Conservation (phyloP, 2,329 filamentous ascomycete genomes). For the Pseudocercospora musae region DNA sequence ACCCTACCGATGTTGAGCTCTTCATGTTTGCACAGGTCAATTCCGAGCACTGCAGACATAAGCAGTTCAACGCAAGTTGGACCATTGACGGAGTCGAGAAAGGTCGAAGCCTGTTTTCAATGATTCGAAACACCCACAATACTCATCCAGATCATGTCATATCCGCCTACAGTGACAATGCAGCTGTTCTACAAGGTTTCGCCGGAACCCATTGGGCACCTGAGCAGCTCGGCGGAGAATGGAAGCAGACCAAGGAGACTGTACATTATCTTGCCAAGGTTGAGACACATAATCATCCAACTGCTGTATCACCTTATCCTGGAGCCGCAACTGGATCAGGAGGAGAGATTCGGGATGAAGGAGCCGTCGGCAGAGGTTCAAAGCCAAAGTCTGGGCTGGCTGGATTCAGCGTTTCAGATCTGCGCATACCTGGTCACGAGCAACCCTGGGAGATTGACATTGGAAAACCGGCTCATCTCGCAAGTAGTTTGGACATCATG, state of each 20-base stretch:
- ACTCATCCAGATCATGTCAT: conserved; percentile 76
- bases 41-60: conserved; percentile 85
- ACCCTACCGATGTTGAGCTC: conserved; percentile 85
- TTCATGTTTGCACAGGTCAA: conserved; percentile 99
- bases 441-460: conserved; percentile 90
- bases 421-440: conserved; percentile 77
- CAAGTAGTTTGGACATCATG: conserved; percentile 95
- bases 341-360: conserved; percentile 93
- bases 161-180: conserved; percentile 96
- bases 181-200: conserved; percentile 79
- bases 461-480: conserved; percentile 86
- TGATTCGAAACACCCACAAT: conserved; percentile 94
- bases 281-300: conserved; percentile 97
- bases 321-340: conserved; percentile 94
- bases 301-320: conserved; percentile 87
- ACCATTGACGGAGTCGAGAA: conserved; percentile 84
- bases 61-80: conserved; percentile 97
- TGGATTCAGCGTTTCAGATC: conserved; percentile 93
- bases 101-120: conserved; percentile 79
- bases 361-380: conserved; percentile 87
- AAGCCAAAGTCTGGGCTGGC: conserved; percentile 86
- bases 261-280: conserved; percentile 91
- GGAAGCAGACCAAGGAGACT: conserved; percentile 80
- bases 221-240: conserved; percentile 78
- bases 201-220: conserved; percentile 80